Evolutionary conservation across 352 stramenopile genomes (phyloP).

Genomic region (Pythium folliculosum): DNA sequence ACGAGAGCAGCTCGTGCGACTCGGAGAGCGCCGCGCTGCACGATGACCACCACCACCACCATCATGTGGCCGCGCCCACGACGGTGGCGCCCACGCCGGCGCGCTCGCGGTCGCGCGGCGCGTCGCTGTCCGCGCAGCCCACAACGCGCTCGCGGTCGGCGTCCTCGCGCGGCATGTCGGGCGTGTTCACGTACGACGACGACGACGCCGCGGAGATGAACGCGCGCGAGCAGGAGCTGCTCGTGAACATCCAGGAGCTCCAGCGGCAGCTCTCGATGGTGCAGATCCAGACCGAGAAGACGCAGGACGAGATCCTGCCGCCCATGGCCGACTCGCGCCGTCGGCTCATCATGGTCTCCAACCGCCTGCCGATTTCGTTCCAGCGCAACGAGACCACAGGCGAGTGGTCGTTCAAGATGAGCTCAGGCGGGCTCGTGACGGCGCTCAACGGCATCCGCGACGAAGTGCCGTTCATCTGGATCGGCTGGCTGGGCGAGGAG

Average conservation of each 20-base stretch:
- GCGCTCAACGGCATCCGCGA: conserved; percentile 87
- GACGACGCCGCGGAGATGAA: conserved; percentile 78
- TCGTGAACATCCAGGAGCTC: conserved; percentile 91
- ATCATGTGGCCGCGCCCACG: conserved; percentile 1
- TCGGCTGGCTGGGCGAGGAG: conserved; percentile 89
- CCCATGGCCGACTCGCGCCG: conserved; percentile 58
- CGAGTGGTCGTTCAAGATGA: conserved; percentile 89
- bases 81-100: neutral
- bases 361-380: conserved; percentile 90
- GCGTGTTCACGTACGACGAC: conserved; percentile 49
- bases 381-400: conserved; percentile 83
- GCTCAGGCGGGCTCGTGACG: conserved; percentile 85
- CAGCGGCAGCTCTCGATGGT: conserved; percentile 88
- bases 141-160: conserved; percentile 9
- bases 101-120: conserved; percentile 3
- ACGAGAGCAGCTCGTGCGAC: conserved; percentile 29
- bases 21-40: neutral
- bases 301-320: conserved; percentile 71
- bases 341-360: conserved; percentile 90
- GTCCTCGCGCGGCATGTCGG: conserved; percentile 22
- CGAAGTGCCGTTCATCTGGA: conserved; percentile 91
- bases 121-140: conserved; percentile 6
- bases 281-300: conserved; percentile 82
- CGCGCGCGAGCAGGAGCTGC: conserved; percentile 82
- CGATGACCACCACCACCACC: conserved; percentile 6